Conservation (phyloP, 306 rosid species). For the Trifolium subterraneum region DNA sequence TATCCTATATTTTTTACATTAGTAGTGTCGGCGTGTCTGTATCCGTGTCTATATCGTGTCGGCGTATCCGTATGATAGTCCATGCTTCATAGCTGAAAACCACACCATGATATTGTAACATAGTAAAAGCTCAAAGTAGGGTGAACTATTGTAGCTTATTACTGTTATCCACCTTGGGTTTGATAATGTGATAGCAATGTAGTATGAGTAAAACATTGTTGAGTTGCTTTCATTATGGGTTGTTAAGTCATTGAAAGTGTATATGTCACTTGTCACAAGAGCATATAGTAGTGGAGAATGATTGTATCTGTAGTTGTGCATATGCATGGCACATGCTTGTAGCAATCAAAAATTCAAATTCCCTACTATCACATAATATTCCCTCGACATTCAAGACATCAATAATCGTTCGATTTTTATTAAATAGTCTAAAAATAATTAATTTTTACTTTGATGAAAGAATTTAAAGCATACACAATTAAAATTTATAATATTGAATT, state of each 20-base stretch:
- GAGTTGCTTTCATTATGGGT: constrained; percentile 63
- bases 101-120: constrained; percentile 3
- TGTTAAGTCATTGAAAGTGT: constrained; percentile 42
- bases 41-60: no score
- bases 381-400: background rate
- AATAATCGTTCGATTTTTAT: no score
- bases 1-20: no score
- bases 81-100: background rate
- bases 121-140: constrained; percentile 31
- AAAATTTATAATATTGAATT: no score
- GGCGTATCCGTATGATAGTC: no score
- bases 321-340: constrained; percentile 50
- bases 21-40: no score
- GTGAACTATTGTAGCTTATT: constrained; percentile 22
- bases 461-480: no score
- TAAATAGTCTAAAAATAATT: no score
- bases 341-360: background rate
- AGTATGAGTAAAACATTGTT: constrained; percentile 16
- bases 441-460: no score
- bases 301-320: constrained; percentile 33
- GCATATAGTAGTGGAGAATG: background rate
- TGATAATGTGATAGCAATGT: constrained; percentile 13
- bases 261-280: constrained; percentile 43
- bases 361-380: no score
- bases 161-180: constrained; percentile 33